Conservation (phyloP, 1,284 basidiomycete genomes). For the Cronartium ribicola region DNA sequence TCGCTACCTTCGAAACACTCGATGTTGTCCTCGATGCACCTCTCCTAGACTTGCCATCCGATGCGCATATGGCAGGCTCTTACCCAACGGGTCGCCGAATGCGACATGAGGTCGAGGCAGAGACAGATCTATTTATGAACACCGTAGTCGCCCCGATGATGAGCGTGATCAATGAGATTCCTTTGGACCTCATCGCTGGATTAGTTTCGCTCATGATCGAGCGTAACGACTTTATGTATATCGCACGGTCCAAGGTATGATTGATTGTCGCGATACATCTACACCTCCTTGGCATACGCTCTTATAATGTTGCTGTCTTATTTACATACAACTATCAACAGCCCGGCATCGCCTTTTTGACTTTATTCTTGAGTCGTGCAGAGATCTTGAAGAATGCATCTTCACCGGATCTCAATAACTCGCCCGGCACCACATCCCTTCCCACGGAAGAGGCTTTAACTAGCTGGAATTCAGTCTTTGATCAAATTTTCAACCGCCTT, state of each 20-base stretch:
- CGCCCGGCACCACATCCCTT: background rate
- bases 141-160: conserved; percentile 82
- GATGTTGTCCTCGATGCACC: conserved; percentile 75
- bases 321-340: conserved; percentile 51
- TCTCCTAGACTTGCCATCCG: conserved; percentile 53
- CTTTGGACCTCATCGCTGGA: conserved; percentile 77
- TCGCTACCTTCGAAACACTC: conserved; percentile 87
- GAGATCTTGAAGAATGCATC: conserved; percentile 78
- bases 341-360: conserved; percentile 89
- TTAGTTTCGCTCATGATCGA: conserved; percentile 78
- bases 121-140: conserved; percentile 82
- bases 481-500: conserved; percentile 71
- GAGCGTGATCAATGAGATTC: conserved; percentile 70
- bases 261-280: background rate
- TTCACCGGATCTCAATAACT: conserved; percentile 50
- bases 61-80: conserved; percentile 30
- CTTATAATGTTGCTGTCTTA: background rate
- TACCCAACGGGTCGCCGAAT: conserved; percentile 42
- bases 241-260: conserved; percentile 69
- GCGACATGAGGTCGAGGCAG: conserved; percentile 68
- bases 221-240: conserved; percentile 67
- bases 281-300: conserved; percentile 15
- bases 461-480: conserved; percentile 43
- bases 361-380: conserved; percentile 83
- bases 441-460: conserved; percentile 39